phyloP scores from a whole-genome alignment of 495 filamentous ascomycete genomes.

The Podospora australis region DNA sequence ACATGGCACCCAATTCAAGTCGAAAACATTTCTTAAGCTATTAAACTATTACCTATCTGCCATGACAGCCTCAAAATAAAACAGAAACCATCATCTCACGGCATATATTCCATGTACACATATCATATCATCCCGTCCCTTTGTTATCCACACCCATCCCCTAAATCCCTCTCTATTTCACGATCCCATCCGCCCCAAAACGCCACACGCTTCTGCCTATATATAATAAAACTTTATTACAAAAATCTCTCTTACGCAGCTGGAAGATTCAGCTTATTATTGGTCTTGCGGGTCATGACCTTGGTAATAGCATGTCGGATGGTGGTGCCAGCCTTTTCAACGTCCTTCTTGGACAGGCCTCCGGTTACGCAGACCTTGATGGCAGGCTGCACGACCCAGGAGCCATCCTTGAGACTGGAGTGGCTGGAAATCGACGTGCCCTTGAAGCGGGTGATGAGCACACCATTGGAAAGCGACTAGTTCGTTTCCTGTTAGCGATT shows the following conservation, averaged over 20 bases:
- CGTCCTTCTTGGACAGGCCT: constrained; percentile 85
- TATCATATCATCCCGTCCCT: not conserved
- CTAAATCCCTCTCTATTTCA: too few relatives aligned
- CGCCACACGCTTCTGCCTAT: too few relatives aligned
- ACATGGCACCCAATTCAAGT: too few relatives aligned
- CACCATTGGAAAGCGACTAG: constrained; percentile 72
- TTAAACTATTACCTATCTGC: too few relatives aligned
- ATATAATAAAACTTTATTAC: too few relatives aligned
- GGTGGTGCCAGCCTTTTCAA: constrained; percentile 81
- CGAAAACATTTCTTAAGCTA: too few relatives aligned
- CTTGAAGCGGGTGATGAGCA: constrained; percentile 83
- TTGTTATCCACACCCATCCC: not conserved
- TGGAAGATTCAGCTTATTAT: constrained; percentile 29
- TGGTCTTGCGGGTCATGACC: constrained; percentile 54
- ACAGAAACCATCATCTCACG: too few relatives aligned
- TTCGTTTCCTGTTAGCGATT: not conserved
- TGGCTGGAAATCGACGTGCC: constrained; percentile 55
- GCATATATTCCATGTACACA: not conserved
- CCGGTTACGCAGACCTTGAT: constrained; percentile 87
- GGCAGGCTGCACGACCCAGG: constrained; percentile 62
- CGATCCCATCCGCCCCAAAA: not conserved
- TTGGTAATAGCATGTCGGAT: constrained; percentile 94
- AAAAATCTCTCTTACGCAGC: constrained; percentile 11
- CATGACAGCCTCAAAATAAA: too few relatives aligned
- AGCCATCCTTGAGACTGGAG: constrained; percentile 52